phyloP scores from a whole-genome alignment of 2,329 filamentous ascomycete genomes.

The Aspergillus tanneri region DNA sequence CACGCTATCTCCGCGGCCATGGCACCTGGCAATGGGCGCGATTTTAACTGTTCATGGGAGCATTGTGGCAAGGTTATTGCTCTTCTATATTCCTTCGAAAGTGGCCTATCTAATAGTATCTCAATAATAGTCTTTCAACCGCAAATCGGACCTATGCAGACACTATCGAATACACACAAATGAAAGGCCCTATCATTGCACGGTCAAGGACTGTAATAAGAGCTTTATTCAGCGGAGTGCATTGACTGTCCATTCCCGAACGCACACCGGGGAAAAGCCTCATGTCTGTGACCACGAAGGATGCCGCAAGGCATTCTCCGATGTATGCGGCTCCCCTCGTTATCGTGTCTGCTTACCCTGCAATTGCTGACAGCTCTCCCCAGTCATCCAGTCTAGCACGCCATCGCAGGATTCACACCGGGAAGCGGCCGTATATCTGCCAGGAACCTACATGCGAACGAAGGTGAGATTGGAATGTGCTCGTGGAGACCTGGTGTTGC shows the following conservation, averaged over 20 bases:
- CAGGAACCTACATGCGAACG: constrained; percentile 41
- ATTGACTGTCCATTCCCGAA: constrained; percentile 47
- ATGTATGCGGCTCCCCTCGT: constrained; percentile 34
- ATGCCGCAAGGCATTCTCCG: constrained; percentile 46
- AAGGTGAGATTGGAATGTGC: constrained; percentile 31
- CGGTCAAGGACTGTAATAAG: constrained; percentile 46
- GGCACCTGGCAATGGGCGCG: constrained; percentile 43
- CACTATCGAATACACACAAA: constrained; percentile 51
- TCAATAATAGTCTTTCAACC: constrained; percentile 46
- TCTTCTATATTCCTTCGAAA: neutral
- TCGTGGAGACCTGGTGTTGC: neutral
- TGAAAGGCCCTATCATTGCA: constrained; percentile 49
- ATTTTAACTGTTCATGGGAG: constrained; percentile 47
- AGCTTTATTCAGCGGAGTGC: constrained; percentile 51
- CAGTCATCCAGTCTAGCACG: constrained; percentile 44
- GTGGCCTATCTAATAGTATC: constrained; percentile 1
- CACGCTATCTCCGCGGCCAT: constrained; percentile 24
- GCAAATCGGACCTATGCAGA: constrained; percentile 49
- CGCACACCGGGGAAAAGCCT: constrained; percentile 47
- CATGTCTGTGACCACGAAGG: constrained; percentile 45
- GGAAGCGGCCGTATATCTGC: constrained; percentile 43
- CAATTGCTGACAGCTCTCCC: constrained; percentile 10
- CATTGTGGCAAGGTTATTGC: constrained; percentile 44
- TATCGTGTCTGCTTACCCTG: neutral
- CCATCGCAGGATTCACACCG: constrained; percentile 42